Percentiles rank a stretch among this genome's conserved stretches.
Evolutionary conservation across 306 rosid species (phyloP).

Genomic region (Oemleria cerasiformis): DNA sequence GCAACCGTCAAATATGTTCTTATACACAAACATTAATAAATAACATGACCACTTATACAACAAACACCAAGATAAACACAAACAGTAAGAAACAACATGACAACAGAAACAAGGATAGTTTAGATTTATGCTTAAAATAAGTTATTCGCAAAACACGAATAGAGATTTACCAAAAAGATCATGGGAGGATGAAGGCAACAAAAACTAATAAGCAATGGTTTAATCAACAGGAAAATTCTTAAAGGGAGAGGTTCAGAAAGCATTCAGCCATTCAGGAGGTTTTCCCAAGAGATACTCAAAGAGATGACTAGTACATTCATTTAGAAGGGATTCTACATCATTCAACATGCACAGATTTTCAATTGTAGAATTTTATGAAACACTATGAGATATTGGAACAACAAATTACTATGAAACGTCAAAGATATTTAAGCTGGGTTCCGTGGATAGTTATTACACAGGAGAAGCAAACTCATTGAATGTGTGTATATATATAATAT

Average conservation of each 20-base stretch:
- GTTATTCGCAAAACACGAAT: not conserved
- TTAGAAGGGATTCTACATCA: too few relatives aligned
- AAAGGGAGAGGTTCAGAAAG: not conserved
- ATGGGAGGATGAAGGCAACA: not conserved
- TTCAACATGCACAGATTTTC: too few relatives aligned
- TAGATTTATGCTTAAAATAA: not conserved
- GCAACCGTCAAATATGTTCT: conserved; percentile 6
- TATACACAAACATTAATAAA: not conserved
- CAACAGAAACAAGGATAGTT: not conserved
- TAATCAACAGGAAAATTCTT: not conserved
- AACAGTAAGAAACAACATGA: not conserved
- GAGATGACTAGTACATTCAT: too few relatives aligned
- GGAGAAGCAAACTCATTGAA: not conserved
- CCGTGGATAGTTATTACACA: not conserved
- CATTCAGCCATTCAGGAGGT: not conserved
- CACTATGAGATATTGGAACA: too few relatives aligned
- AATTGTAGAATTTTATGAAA: too few relatives aligned
- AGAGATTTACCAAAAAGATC: not conserved
- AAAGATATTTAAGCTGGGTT: too few relatives aligned
- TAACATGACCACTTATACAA: not conserved
- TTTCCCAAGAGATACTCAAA: too few relatives aligned
- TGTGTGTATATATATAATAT: not conserved
- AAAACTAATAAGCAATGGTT: not conserved
- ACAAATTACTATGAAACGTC: too few relatives aligned
- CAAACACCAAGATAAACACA: not conserved